Evolutionary conservation across 257 asterid genomes (phyloP), one percentile per base, ranked within the genome.

Genomic region (Solanum virginianum): DNA sequence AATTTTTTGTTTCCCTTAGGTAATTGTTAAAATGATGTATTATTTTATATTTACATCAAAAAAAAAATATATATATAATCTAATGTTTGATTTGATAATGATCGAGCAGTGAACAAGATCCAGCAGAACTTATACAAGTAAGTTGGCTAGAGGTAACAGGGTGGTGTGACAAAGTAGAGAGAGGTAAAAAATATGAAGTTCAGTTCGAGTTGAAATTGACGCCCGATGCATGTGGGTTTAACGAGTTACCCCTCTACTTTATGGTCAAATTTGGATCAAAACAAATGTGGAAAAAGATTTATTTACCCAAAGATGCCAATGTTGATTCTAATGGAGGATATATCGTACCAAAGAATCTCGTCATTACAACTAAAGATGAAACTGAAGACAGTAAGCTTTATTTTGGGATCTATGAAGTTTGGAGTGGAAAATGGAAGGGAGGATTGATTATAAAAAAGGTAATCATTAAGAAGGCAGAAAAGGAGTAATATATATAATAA

Each of bases 361-460:
- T 14, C 10, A 26, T 51, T 51, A 26, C 8, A 47, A 12, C 20
- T 49, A 4, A 24, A 2, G 3, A 22, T 51, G 5, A 1, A 26
- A 7, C 2, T 22, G 83, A 24, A 1, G 87, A 82, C 15, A 3
- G 18, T 0, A 87, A 74, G 83, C 77, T 91, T 53, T 87, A 84
- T 84, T 91, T 91, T 80, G 92, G 92, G 11, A 39, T 89, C 56
- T 84, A 84, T 72, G 86, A 84, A 84, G 86, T 84, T 8, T 74
- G 86, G 83, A 84, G 75, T 74, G 86, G 72, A 11, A 84, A 84
- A 55, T 84, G 86, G 86, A 84, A 74, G 62, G 86, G 83, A 71
- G 86, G 86, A 53, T 80, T 74, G 17, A 36, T n/a, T 24, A 84
- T 84, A 55, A 63, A 84, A 24, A 32, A 77, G 26, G 82, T 77